Conservation (phyloP, 805 yeast species). For the Candida odintsovae region DNA sequence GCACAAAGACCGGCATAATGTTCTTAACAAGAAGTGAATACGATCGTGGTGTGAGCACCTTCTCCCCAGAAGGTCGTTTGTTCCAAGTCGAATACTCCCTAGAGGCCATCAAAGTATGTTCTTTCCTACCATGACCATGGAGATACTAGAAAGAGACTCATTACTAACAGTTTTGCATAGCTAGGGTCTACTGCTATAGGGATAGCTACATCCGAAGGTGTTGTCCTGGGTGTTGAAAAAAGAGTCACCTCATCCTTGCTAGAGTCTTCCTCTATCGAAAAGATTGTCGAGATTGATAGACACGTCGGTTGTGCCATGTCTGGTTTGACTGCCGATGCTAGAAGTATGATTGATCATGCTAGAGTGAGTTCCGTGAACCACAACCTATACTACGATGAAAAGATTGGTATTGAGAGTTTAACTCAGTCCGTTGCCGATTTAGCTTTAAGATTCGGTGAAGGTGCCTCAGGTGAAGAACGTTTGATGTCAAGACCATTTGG, state of each 20-base stretch:
- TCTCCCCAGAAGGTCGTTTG: slow-evolving; percentile 97
- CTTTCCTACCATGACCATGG: background rate
- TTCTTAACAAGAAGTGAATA: slow-evolving; percentile 98
- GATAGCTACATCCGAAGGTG: slow-evolving; percentile 91
- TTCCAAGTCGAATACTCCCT: slow-evolving; percentile 97
- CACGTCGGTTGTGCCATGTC: slow-evolving; percentile 99
- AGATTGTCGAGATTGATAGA: slow-evolving; percentile 87
- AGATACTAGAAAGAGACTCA: background rate
- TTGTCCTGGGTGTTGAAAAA: slow-evolving; percentile 93
- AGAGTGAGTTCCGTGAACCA: slow-evolving; percentile 86
- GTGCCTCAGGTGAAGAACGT: slow-evolving; percentile 92
- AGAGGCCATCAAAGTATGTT: slow-evolving; percentile 82
- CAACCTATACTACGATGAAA: slow-evolving; percentile 84
- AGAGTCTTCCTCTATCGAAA: slow-evolving; percentile 91
- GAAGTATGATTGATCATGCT: slow-evolving; percentile 98
- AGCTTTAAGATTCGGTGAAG: slow-evolving; percentile 95
- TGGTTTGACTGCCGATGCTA: slow-evolving; percentile 97
- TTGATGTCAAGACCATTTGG: slow-evolving; percentile 96
- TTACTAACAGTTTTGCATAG: slow-evolving; percentile 18
- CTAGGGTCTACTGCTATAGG: slow-evolving; percentile 98
- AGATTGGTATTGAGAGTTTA: slow-evolving; percentile 84
- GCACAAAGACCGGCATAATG: slow-evolving; percentile 41
- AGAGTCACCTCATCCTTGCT: slow-evolving; percentile 89
- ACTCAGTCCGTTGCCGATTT: slow-evolving; percentile 97
- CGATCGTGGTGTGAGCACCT: slow-evolving; percentile 97